Base-by-base conservation (phyloP, 1,139 yeast species). In the Casaregolazyma suthepensis region DNA sequence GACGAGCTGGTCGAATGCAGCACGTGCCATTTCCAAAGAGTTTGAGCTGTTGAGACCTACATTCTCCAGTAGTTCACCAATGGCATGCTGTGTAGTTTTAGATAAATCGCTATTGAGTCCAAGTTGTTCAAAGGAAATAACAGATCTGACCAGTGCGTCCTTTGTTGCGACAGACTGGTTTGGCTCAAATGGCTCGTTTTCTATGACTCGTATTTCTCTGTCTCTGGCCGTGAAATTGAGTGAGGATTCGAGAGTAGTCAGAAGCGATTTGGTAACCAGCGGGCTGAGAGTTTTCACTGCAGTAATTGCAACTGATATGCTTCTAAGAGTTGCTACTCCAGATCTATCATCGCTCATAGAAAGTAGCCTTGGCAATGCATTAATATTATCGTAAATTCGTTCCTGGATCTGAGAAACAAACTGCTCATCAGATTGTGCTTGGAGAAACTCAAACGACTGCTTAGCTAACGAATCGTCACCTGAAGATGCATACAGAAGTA, bases 301-400 rank as follows among this genome's bases (percentile, higher is more conserved):
- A 10, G 46, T 37, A 26, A 46, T 18, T 22, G 48, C 53, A 2
- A 38, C 35, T 15, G 50, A 46, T 13, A 47, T 15, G 15, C 45
- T 26, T 22, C 23, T n/a, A 22, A 47, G 20, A 23, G 45, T 38
- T 18, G 40, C 22, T 23, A 47, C 10, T 15, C 45, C 37, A 13
- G n/a, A 22, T 2, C 42, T 37, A 19, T 65, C 70, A 52, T 69
- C 71, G 23, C 63, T 65, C 19, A 63, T 55, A 1, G 57, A 47
- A n/a, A 69, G 55, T 1, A 61, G 54, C 5, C 66, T 61, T 2
- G 71, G 67, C 20, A 73, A 57, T 1, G 66, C 55, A 6, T 61
- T 64, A 9, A 71, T 56, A 66, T 72, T 67, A 7, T 63, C 63
- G 46, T 63, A 59, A 4, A 70, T 47, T 7, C 63, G 52, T 10